Conservation (phyloP, 2,329 filamentous ascomycete species). For the Ophiostoma sp. region DNA sequence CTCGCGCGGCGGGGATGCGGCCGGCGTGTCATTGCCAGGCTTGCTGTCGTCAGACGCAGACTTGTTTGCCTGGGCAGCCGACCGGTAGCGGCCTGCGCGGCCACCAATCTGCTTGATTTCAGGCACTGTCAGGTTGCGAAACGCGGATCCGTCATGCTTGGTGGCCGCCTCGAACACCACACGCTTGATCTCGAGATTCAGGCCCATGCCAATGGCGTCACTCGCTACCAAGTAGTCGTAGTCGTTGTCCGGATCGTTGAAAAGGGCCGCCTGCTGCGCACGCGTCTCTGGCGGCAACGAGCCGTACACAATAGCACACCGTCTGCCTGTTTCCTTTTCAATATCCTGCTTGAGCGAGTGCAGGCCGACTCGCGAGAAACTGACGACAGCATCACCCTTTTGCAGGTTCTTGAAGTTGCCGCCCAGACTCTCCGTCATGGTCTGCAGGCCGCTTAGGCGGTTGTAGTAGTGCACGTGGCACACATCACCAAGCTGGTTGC, state of each 20-base stretch:
- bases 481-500: constrained; percentile 73
- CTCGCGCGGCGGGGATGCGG: neutral
- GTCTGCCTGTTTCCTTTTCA: constrained; percentile 66
- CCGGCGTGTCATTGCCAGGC: neutral
- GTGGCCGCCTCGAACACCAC: constrained; percentile 75
- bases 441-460: constrained; percentile 70
- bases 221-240: constrained; percentile 85
- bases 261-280: constrained; percentile 82
- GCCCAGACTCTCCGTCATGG: constrained; percentile 58
- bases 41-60: neutral
- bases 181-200: constrained; percentile 88
- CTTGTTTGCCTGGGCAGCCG: constrained; percentile 44
- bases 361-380: constrained; percentile 77
- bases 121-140: constrained; percentile 59
- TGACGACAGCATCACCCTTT: constrained; percentile 87
- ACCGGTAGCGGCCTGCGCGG: constrained; percentile 79
- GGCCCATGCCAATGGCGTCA: constrained; percentile 86
- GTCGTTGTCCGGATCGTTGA: constrained; percentile 92
- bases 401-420: constrained; percentile 61
- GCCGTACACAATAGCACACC: constrained; percentile 91
- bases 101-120: constrained; percentile 95
- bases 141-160: constrained; percentile 62
- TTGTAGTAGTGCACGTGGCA: constrained; percentile 77
- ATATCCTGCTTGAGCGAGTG: constrained; percentile 75
- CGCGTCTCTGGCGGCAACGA: constrained; percentile 86